These are phyloP conservation scores for Diplocarpon rosae DNA, from an alignment of 2,329 filamentous ascomycete genomes.

Conservation along the genomic window DNA sequence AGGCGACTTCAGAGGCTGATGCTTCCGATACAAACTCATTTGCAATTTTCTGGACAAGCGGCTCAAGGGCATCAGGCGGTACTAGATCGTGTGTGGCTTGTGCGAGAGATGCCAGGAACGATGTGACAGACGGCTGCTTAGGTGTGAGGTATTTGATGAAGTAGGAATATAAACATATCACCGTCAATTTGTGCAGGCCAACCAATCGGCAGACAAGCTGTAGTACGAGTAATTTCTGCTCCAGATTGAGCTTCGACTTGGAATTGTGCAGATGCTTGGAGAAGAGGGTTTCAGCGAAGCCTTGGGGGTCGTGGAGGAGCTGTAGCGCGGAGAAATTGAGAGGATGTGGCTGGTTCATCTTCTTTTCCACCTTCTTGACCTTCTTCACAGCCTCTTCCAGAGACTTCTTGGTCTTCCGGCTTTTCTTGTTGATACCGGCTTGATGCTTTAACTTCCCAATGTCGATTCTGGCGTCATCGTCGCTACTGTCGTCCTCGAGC, in stretches of 20 bases:
- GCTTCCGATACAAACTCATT: conserved; percentile 98
- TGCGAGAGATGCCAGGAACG: conserved; percentile 83
- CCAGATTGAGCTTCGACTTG: conserved; percentile 74
- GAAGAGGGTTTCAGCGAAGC: conserved; percentile 84
- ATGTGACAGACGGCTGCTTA: conserved; percentile 80
- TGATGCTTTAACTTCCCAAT: conserved; percentile 76
- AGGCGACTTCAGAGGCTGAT: conserved; percentile 77
- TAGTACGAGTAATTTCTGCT: conserved; percentile 80
- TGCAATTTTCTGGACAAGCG: conserved; percentile 86
- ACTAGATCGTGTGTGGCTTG: conserved; percentile 87
- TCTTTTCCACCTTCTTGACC: conserved; percentile 72
- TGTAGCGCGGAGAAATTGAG: conserved; percentile 96
- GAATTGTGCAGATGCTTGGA: conserved; percentile 81
- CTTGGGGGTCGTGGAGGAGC: conserved; percentile 85
- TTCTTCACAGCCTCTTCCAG: conserved; percentile 74
- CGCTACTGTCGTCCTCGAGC: conserved; percentile 63
- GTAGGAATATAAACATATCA: conserved; percentile 89
- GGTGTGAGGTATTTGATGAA: conserved; percentile 88
- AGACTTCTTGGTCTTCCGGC: conserved; percentile 70
- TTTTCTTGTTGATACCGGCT: conserved; percentile 90
- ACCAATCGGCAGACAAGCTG: conserved; percentile 86
- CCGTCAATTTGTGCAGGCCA: conserved; percentile 81
- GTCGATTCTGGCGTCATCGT: conserved; percentile 73
- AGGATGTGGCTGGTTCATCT: conserved; percentile 77
- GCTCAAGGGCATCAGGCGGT: conserved; percentile 84